Percentiles rank a stretch among this genome's conserved stretches.
Conservation (phyloP, 1,284 basidiomycete genomes). For the Porodaedalea pini region DNA sequence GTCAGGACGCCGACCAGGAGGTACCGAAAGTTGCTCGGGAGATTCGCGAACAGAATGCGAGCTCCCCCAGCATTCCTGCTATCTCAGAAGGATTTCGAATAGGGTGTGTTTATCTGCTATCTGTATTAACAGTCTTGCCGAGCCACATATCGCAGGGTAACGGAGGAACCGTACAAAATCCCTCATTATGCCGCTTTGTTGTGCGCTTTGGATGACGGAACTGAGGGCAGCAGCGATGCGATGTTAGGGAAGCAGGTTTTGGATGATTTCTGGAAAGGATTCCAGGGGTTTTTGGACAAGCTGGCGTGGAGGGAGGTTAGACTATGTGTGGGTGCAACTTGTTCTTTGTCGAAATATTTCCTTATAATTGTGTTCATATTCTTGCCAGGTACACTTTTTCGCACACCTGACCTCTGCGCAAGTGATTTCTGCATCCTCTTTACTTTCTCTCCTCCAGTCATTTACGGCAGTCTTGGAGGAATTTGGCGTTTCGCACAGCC, state of each 20-base stretch:
- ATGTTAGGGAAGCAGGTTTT: slow-evolving; percentile 71
- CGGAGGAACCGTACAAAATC: slow-evolving; percentile 89
- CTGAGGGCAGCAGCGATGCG: slow-evolving; percentile 36
- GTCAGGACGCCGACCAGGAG: slow-evolving; percentile 67
- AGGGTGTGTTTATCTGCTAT: slow-evolving; percentile 46
- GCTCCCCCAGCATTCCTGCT: slow-evolving; percentile 47
- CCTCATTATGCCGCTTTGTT: slow-evolving; percentile 85
- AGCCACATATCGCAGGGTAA: slow-evolving; percentile 47
- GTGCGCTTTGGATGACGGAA: slow-evolving; percentile 56
- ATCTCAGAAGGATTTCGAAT: slow-evolving; percentile 74
- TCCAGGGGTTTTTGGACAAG: slow-evolving; percentile 82
- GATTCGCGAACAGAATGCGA: slow-evolving; percentile 55
- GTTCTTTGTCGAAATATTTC: not conserved
- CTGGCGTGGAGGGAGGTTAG: slow-evolving; percentile 86
- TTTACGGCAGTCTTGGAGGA: slow-evolving; percentile 86
- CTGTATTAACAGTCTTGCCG: slow-evolving; percentile 18
- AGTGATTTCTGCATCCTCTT: slow-evolving; percentile 70
- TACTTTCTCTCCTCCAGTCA: slow-evolving; percentile 74
- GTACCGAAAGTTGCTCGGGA: slow-evolving; percentile 62
- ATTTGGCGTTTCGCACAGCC: slow-evolving; percentile 82
- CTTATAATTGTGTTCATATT: slow-evolving; percentile 5
- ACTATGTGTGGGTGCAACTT: slow-evolving; percentile 61
- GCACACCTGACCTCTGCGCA: slow-evolving; percentile 77
- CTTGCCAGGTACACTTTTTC: slow-evolving; percentile 80
- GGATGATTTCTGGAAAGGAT: slow-evolving; percentile 85